phyloP scores from a whole-genome alignment of 2,329 filamentous ascomycete species.

The Colletotrichum neosansevieriae region DNA sequence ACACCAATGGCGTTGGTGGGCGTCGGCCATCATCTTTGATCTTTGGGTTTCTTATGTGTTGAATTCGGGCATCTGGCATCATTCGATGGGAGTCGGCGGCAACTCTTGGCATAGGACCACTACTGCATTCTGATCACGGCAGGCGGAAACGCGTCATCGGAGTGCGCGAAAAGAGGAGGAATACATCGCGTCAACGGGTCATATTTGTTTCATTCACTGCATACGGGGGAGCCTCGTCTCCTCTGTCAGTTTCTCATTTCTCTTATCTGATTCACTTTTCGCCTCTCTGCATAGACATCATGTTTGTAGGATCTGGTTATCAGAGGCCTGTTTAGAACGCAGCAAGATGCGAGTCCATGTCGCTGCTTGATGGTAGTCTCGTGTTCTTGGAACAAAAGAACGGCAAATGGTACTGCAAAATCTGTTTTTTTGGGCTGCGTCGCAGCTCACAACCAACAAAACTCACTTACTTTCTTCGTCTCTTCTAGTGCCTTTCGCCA shows the following conservation, averaged over 20 bases:
- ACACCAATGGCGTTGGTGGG: constrained; percentile 33
- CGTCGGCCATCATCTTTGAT: constrained; percentile 8
- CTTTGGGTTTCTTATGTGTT: constrained; percentile 17
- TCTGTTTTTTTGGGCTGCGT: constrained; percentile 1
- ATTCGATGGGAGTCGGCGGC: constrained; percentile 10
- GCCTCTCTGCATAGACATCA: constrained; percentile 5
- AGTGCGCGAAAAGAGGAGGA: not conserved
- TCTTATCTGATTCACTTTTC: not conserved
- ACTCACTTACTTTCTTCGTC: not conserved
- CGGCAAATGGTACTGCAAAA: constrained; percentile 14
- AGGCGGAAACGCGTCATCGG: not conserved
- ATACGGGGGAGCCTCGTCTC: constrained; percentile 13
- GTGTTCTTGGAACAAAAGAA: constrained; percentile 2
- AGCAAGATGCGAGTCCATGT: constrained; percentile 11
- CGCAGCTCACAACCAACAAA: constrained; percentile 11
- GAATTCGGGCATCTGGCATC: constrained; percentile 21
- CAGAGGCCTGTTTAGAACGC: constrained; percentile 2
- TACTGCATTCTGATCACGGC: constrained; percentile 19
- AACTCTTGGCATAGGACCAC: constrained; percentile 17
- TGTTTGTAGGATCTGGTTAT: not conserved
- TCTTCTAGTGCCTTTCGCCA: no score
- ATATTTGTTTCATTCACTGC: constrained; percentile 12
- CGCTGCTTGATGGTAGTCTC: constrained; percentile 14
- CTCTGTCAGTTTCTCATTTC: not conserved
- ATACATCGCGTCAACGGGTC: constrained; percentile 4